Evolutionary conservation across 495 filamentous ascomycete genomes (phyloP), one percentile per base, ranked within the genome.

Genomic region (Immersiella caudata): DNA sequence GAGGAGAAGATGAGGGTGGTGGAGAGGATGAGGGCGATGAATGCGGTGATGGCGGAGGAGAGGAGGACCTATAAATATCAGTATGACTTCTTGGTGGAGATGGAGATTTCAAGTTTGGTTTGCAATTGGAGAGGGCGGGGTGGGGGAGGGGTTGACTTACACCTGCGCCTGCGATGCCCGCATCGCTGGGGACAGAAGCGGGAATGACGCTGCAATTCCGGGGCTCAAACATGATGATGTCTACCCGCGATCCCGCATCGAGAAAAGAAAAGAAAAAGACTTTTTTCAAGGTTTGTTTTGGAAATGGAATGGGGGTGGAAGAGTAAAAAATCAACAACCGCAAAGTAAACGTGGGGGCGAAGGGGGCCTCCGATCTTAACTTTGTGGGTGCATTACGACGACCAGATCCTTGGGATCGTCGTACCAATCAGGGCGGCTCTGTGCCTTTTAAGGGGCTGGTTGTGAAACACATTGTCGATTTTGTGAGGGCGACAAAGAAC

Each of bases 31-130:
- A 87, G 71, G 27, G 79, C 78, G 18, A 82, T 62, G 56, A 58
- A 64, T 62, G 85, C 85, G 7, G 86, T 87, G 57, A 87, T 79
- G 63, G 86, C 84, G 74, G 86, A 88, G 52, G 85, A 86, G 65
- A 88, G 82, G 59, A 88, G 82, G 68, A 84, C 80, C 85, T 59
- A 25, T 24, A n/a, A n/a, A n/a, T n/a, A n/a, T n/a, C n/a, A n/a
- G n/a, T n/a, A n/a, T n/a, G n/a, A n/a, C n/a, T n/a, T n/a, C n/a
- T n/a, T n/a, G n/a, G n/a, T n/a, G 29, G 29, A 33, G 29, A 4
- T 33, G 29, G 29, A n/a, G n/a, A n/a, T 58, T 11, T 58, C 33
- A 12, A 6, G 33, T 36, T 86, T 55, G 52, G 62, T 27, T 29
- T 25, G 40, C 11, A n/a, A 40, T 35, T 29, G 50, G 59, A n/a